Evolutionary conservation across 306 rosid species (phyloP), one percentile per base, ranked within the genome.

Genomic region (Trifolium fragiferum): DNA sequence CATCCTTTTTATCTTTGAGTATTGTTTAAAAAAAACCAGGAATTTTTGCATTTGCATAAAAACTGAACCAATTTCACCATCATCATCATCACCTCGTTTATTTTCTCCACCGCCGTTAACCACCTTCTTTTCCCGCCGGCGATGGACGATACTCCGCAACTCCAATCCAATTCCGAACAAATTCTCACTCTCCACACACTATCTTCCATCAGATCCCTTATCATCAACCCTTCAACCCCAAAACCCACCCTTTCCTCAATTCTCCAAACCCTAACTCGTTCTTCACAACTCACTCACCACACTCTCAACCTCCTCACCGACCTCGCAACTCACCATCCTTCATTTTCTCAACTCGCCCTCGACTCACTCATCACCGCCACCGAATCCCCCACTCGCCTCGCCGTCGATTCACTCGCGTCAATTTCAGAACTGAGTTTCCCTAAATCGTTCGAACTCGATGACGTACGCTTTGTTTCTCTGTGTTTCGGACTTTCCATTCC

Each of bases 221-320:
- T 92, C 81, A 13, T 83, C 59, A 82, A 79, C 76, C 91, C 96
- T 64, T 89, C 90, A 19, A 88, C 91, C 20, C 81, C 93, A 7
- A 73, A 86, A 35, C 7, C 77, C 71, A 82, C 74, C 38, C 60
- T 90, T 54, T 76, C 89, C 30, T 77, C 80, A 1, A 70, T 82
- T 59, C 32, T 83, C 50, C 44, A 81, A 79, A 81, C 86, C 85
- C 84, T 91, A 72, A 73, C 81, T 54, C 81, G 69, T 72, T 78
- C 86, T 8, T 84, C 89, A 7, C 71, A 66, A 63, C 81, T 64
- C 80, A 60, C 73, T 55, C 92, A 83, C 40, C 84, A 66, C 78
- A 19, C 80, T 27, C 80, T 91, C 57, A 86, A 82, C 54, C 91
- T 92, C 73, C 86, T 92, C 32, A 23, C 88, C 41, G 87, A 92